Evolutionary conservation across 1,284 basidiomycete genomes (phyloP).

Genomic region (Cutaneotrichosporon sp.): DNA sequence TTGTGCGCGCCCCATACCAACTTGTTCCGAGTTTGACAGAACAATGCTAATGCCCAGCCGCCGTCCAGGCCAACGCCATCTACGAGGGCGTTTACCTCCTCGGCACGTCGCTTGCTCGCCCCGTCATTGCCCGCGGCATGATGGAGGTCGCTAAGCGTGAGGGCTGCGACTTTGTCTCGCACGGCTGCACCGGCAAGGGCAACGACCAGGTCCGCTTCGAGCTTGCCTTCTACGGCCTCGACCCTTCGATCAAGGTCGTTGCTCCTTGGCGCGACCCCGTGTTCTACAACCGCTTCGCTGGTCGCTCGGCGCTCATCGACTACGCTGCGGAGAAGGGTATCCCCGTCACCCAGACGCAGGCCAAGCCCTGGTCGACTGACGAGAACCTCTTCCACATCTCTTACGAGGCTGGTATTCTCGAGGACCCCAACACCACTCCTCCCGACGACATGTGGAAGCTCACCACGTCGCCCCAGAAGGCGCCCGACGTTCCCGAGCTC

Average conservation of each 20-base stretch:
- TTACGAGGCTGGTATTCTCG: conserved; percentile 97
- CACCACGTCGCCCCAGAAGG: conserved; percentile 77
- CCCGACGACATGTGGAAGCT: conserved; percentile 99
- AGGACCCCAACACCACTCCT: conserved; percentile 93
- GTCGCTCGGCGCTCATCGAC: conserved; percentile 85
- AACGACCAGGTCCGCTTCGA: conserved; percentile 99
- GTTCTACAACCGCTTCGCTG: conserved; percentile 97
- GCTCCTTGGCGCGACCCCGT: conserved; percentile 96
- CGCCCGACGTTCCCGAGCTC: conserved; percentile 76
- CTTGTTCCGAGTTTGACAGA: not conserved
- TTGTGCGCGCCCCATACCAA: not conserved
- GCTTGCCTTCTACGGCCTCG: conserved; percentile 97
- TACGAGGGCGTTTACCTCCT: conserved; percentile 99
- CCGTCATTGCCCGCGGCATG: conserved; percentile 99
- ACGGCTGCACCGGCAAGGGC: conserved; percentile 98
- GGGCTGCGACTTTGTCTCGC: conserved; percentile 93
- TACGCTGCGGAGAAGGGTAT: conserved; percentile 88
- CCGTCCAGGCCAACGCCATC: conserved; percentile 97
- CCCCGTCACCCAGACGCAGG: conserved; percentile 89
- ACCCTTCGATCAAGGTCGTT: conserved; percentile 98
- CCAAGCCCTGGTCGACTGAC: conserved; percentile 99
- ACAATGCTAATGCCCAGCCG: conserved; percentile 55
- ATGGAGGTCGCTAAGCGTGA: conserved; percentile 87
- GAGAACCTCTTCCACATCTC: conserved; percentile 99
- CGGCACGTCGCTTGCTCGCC: conserved; percentile 94